Evolutionary conservation across 1,284 basidiomycete genomes (phyloP).

Genomic region (Chalciporus sp.): DNA sequence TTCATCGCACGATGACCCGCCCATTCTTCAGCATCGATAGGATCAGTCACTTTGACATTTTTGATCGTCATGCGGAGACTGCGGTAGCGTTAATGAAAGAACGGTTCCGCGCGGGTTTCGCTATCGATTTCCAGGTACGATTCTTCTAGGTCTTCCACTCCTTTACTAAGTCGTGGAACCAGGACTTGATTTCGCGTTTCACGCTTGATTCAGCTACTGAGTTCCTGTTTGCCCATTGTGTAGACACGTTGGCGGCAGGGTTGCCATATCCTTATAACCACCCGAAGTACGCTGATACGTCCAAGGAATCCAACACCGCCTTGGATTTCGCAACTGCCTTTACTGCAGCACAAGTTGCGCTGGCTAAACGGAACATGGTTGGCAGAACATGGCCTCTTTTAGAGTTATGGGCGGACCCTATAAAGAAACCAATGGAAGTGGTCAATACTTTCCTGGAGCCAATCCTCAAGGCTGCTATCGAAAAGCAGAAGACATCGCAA

Average conservation of each 20-base stretch:
- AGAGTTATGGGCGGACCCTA: conserved; percentile 40
- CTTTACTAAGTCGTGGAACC: not conserved
- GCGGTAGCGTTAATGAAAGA: conserved; percentile 38
- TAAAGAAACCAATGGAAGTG: conserved; percentile 39
- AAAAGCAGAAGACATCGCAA: conserved; percentile 30
- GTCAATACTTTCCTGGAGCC: conserved; percentile 42
- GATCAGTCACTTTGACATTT: conserved; percentile 51
- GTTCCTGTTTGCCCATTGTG: conserved; percentile 43
- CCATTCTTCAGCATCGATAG: conserved; percentile 48
- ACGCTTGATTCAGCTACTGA: conserved; percentile 47
- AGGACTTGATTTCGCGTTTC: conserved; percentile 47
- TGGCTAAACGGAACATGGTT: conserved; percentile 33
- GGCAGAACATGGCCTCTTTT: conserved; percentile 44
- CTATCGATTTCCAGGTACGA: conserved; percentile 47
- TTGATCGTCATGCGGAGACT: conserved; percentile 43
- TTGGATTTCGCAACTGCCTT: conserved; percentile 41
- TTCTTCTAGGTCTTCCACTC: not conserved
- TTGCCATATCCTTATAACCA: conserved; percentile 35
- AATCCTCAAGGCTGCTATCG: conserved; percentile 33
- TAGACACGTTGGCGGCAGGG: conserved; percentile 30
- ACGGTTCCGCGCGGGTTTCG: conserved; percentile 35
- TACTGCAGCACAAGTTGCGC: conserved; percentile 31
- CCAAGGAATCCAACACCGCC: conserved; percentile 14
- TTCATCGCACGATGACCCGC: conserved; percentile 49
- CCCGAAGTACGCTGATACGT: not conserved